These are phyloP conservation scores for Geranium brycei DNA, from an alignment of 345 rosid species.

Conservation along the genomic window DNA sequence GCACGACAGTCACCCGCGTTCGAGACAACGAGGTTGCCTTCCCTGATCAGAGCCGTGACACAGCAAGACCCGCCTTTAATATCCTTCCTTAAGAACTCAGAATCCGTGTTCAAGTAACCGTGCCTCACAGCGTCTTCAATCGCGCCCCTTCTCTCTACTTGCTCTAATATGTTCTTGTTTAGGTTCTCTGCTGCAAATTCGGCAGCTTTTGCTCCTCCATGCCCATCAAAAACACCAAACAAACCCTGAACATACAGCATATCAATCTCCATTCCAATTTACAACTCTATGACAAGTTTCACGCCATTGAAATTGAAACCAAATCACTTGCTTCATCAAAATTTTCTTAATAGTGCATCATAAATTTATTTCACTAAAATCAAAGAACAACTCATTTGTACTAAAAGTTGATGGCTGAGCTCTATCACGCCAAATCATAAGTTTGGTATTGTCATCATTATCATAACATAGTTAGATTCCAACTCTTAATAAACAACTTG, in stretches of 20 bases:
- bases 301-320: too few species aligned
- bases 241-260: conserved; percentile 31
- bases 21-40: conserved; percentile 63
- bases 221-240: conserved; percentile 86
- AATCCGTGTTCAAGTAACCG: conserved; percentile 68
- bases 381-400: too few species aligned
- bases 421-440: too few species aligned
- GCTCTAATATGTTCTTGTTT: conserved; percentile 40
- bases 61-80: conserved; percentile 67
- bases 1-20: conserved; percentile 94
- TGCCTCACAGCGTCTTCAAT: conserved; percentile 45
- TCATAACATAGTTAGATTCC: too few species aligned
- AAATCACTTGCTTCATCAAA: too few species aligned
- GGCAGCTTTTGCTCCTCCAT: conserved; percentile 74
- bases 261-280: neutral
- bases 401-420: too few species aligned
- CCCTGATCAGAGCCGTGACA: conserved; percentile 60
- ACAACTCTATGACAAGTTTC: neutral
- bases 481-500: too few species aligned
- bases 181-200: conserved; percentile 65
- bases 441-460: too few species aligned
- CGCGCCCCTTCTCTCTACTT: conserved; percentile 25
- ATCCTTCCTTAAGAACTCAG: conserved; percentile 49
- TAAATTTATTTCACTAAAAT: too few species aligned
- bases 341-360: too few species aligned